Evolutionary conservation across 768 basidiomycete species (phyloP).

Genomic region (Wakefieldia striispora): DNA sequence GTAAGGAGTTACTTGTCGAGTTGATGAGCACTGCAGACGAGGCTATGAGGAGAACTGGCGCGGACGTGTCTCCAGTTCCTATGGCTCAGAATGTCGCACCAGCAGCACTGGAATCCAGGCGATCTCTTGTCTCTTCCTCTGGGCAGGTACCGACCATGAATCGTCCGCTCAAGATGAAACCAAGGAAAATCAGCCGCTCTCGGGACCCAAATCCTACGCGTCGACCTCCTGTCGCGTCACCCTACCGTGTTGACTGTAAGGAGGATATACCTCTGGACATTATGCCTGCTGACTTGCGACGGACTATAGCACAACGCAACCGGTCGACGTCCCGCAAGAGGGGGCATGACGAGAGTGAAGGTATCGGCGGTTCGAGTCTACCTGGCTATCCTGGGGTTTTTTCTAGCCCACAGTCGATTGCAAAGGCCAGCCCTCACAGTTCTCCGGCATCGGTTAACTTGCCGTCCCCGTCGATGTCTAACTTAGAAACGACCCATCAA

Average conservation of each 20-base stretch:
- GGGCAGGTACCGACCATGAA: conserved; percentile 44
- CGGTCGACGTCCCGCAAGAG: conserved; percentile 75
- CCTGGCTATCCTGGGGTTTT: conserved; percentile 53
- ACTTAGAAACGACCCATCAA: conserved; percentile 41
- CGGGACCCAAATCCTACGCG: conserved; percentile 54
- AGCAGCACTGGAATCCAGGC: conserved; percentile 48
- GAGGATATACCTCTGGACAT: conserved; percentile 4
- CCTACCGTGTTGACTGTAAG: conserved; percentile 67
- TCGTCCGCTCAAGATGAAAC: conserved; percentile 47
- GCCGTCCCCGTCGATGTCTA: conserved; percentile 65
- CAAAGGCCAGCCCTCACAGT: conserved; percentile 63
- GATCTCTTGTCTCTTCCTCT: conserved; percentile 48
- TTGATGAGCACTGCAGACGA: conserved; percentile 67
- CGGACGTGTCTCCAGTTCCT: conserved; percentile 21
- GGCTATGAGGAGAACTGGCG: conserved; percentile 45
- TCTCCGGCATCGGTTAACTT: conserved; percentile 72
- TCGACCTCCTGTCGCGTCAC: conserved; percentile 57
- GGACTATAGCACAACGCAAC: conserved; percentile 55
- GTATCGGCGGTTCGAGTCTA: conserved; percentile 40
- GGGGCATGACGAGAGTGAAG: conserved; percentile 63
- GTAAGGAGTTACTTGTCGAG: conserved; percentile 76
- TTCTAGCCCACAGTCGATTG: conserved; percentile 48
- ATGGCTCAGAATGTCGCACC: conserved; percentile 28
- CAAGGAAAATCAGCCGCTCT: conserved; percentile 56
- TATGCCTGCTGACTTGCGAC: conserved; percentile 16